phyloP scores from a whole-genome alignment of 768 basidiomycete genomes.

The Psilocybe cubensis region DNA sequence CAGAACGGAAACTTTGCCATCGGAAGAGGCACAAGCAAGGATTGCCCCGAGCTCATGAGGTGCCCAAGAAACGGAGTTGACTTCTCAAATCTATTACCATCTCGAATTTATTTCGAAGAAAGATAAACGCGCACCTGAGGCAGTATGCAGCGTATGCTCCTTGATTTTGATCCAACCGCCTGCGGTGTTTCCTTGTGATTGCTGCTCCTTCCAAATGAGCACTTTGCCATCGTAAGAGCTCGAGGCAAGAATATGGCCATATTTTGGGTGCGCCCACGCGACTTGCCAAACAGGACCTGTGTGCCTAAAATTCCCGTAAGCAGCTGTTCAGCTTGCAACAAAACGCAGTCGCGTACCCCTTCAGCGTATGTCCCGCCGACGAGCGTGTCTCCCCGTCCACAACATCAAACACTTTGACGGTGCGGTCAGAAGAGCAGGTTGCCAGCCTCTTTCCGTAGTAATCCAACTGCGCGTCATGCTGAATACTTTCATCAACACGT shows the following conservation, averaged over 20 bases:
- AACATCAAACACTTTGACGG: conserved; percentile 94
- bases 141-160: conserved; percentile 92
- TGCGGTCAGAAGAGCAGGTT: conserved; percentile 95
- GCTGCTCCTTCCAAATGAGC: conserved; percentile 96
- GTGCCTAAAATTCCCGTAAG: conserved; percentile 57
- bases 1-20: conserved; percentile 95
- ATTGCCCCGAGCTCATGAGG: conserved; percentile 97
- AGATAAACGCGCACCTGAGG: conserved; percentile 64
- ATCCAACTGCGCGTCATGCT: conserved; percentile 99
- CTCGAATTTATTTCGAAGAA: background rate
- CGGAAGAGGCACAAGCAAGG: conserved; percentile 94
- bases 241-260: conserved; percentile 95
- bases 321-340: background rate
- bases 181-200: conserved; percentile 50
- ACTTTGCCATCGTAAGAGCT: conserved; percentile 99
- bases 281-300: conserved; percentile 98
- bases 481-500: conserved; percentile 5
- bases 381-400: conserved; percentile 84
- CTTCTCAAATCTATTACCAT: conserved; percentile 40
- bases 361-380: conserved; percentile 70
- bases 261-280: conserved; percentile 98
- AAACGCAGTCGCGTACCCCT: conserved; percentile 54
- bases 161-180: conserved; percentile 93
- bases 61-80: conserved; percentile 99
- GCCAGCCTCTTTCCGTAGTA: conserved; percentile 97